Evolutionary conservation across 805 yeast genomes (phyloP), one percentile per base, ranked within the genome.

Genomic region (Komagataella phaffii): DNA sequence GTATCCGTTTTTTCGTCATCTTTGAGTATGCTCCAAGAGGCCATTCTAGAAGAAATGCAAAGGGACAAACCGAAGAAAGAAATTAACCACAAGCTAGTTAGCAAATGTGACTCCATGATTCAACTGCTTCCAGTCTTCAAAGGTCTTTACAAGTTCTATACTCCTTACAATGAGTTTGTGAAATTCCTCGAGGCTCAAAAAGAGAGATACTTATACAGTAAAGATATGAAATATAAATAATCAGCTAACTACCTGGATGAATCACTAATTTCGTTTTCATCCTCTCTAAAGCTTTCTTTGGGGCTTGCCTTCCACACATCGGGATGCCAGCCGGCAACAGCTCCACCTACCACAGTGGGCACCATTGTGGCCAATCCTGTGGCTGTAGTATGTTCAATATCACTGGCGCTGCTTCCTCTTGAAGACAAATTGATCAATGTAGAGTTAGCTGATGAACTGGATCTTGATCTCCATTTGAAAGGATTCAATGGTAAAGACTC

Each of bases 291-390:
- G 40, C 19, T 8, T 30, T 14, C 40, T 30, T 14, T 30, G 40
- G 14, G n/a, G 3, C 14, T 4, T 14, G 40, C 40, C 40, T 30
- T 30, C 40, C 40, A 30, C 10, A 14, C 40, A 30, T 30, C 40
- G 14, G 40, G 40, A 43, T 53, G 64, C 76, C 77, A 73, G 5
- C 81, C 81, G 14, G 79, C 81, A 47, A 77, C 72, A 3, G 81
- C 81, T 44, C 81, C 81, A 24, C 80, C 79, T 8, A 77, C 79
- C 51, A 75, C 68, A 17, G 77, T 71, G 1, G 81, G 81, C 4
- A 77, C 78, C 75, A 77, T 72, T 1, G 76, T 68, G 21, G 50
- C 24, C 24, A 21, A 17, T 24, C 54, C 46, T 30, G 40, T 30
- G 14, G 40, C 14, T 30, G 40, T 8, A 5, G 40, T 30, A 30